Percentiles rank a stretch among this genome's conserved stretches.
phyloP scores from a whole-genome alignment of 805 yeast genomes.

The Pichia pseudocactophila region DNA sequence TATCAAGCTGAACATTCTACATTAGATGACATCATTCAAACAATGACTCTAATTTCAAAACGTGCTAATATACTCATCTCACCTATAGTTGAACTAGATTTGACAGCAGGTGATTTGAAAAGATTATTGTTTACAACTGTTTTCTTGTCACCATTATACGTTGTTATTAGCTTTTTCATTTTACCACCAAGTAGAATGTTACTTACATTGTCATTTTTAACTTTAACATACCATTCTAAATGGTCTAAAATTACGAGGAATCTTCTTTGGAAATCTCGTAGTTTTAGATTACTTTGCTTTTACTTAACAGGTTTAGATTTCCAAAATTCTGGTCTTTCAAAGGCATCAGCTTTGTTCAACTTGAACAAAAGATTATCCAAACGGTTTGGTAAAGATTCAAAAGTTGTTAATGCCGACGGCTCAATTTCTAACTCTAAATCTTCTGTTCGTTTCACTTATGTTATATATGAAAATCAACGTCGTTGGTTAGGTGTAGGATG shows the following conservation, averaged over 20 bases:
- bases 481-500: slow-evolving; percentile 98
- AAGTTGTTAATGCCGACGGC: slow-evolving; percentile 5
- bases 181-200: slow-evolving; percentile 64
- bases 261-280: slow-evolving; percentile 73
- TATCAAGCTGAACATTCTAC: slow-evolving; percentile 66
- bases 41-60: slow-evolving; percentile 63
- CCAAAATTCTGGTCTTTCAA: slow-evolving; percentile 26
- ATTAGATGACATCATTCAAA: slow-evolving; percentile 74
- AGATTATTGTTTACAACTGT: slow-evolving; percentile 76
- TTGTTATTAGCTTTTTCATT: slow-evolving; percentile 56
- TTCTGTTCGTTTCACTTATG: slow-evolving; percentile 80
- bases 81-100: slow-evolving; percentile 69
- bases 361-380: slow-evolving; percentile 41
- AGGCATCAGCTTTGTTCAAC: slow-evolving; percentile 35
- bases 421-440: slow-evolving; percentile 10
- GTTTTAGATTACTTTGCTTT: slow-evolving; percentile 62
- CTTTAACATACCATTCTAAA: slow-evolving; percentile 78
- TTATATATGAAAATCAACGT: slow-evolving; percentile 88
- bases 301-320: slow-evolving; percentile 85
- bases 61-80: slow-evolving; percentile 69
- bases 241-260: slow-evolving; percentile 79
- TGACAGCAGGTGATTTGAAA: slow-evolving; percentile 70
- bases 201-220: slow-evolving; percentile 46
- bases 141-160: slow-evolving; percentile 77
- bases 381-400: slow-evolving; percentile 21